phyloP scores from a whole-genome alignment of 257 asterid genomes.

The Solanum gandarillasii region DNA sequence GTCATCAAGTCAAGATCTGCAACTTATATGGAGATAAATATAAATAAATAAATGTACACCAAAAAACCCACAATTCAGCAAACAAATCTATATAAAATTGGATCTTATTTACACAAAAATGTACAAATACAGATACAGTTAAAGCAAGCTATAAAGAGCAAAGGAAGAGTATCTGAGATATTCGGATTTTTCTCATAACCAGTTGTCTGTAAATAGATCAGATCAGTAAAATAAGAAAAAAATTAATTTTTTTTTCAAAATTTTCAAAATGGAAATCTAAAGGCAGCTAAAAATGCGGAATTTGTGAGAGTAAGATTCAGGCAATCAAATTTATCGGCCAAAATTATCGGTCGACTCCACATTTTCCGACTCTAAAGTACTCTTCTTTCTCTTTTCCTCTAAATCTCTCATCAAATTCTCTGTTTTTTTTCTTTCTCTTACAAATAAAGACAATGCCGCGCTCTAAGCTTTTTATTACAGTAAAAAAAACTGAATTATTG shows the following conservation, averaged over 20 bases:
- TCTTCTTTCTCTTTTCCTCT: neutral
- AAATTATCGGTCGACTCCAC: constrained; percentile 39
- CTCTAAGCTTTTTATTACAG: neutral
- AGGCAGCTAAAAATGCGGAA: constrained; percentile 13
- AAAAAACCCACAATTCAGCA: constrained; percentile 22
- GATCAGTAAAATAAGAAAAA: neutral
- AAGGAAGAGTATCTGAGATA: constrained; percentile 27
- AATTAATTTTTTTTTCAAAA: neutral
- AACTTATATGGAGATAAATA: constrained; percentile 25
- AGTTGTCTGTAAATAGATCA: constrained; percentile 42
- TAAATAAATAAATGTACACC: neutral
- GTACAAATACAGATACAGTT: neutral
- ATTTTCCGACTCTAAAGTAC: constrained; percentile 26
- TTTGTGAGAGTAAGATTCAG: neutral
- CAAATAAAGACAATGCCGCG: neutral
- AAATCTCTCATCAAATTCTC: neutral
- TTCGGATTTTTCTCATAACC: constrained; percentile 42
- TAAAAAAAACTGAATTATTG: neutral
- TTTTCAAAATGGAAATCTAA: constrained; percentile 9
- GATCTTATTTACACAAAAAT: neutral
- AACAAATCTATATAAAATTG: neutral
- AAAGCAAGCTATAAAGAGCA: neutral
- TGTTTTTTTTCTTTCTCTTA: neutral
- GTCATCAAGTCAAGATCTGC: constrained; percentile 22
- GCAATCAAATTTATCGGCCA: constrained; percentile 44